Percentiles rank a stretch among this genome's conserved stretches.
Evolutionary conservation across 2,329 filamentous ascomycete genomes (phyloP).

Genomic region (Calonectria ilicicola): DNA sequence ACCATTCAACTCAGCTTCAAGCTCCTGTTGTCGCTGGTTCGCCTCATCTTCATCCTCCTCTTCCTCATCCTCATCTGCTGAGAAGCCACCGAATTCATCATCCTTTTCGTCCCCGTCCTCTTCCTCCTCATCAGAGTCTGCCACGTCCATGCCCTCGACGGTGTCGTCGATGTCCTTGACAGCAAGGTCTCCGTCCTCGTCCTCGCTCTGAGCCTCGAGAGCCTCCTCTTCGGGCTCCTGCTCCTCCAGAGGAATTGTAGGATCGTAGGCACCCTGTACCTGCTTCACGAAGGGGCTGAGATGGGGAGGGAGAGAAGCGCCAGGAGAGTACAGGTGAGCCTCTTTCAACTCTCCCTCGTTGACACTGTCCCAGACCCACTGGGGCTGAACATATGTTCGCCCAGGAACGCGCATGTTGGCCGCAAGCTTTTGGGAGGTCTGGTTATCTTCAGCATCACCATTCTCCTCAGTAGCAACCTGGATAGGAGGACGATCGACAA

Average conservation of each 20-base stretch:
- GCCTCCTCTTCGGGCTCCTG: conserved; percentile 91
- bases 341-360: conserved; percentile 92
- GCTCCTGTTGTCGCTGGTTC: conserved; percentile 84
- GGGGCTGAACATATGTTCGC: conserved; percentile 92
- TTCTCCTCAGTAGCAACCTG: conserved; percentile 66
- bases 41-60: conserved; percentile 70
- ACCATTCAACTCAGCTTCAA: conserved; percentile 91
- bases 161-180: conserved; percentile 55
- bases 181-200: conserved; percentile 48
- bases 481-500: conserved; percentile 89
- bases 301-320: conserved; percentile 91
- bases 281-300: conserved; percentile 95
- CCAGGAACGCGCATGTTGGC: conserved; percentile 85
- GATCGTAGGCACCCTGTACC: conserved; percentile 90
- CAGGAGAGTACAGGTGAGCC: conserved; percentile 89
- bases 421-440: conserved; percentile 69
- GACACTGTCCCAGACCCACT: conserved; percentile 98
- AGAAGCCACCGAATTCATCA: conserved; percentile 62
- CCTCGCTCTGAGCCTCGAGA: conserved; percentile 74
- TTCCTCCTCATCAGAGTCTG: conserved; percentile 59
- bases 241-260: conserved; percentile 84
- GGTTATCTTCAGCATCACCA: conserved; percentile 68
- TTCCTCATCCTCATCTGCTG: conserved; percentile 56
- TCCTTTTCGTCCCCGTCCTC: conserved; percentile 61
- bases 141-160: conserved; percentile 63